Conservation (phyloP, 1,284 basidiomycete genomes). For the Schizophyllum commune region DNA sequence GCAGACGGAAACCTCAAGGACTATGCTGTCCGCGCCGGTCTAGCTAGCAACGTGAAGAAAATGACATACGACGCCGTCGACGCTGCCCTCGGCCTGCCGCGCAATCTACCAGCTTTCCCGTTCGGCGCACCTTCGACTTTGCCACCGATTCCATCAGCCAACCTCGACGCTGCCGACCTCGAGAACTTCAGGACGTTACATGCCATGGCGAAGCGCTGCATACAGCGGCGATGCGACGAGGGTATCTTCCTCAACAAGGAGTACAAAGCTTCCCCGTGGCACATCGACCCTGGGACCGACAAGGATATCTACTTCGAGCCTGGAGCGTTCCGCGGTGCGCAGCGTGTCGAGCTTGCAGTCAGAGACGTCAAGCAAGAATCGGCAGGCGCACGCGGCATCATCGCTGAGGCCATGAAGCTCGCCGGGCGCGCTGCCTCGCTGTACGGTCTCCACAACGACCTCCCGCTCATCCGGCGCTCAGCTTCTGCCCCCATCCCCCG, state of each 20-base stretch:
- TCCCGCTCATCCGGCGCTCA: constrained; percentile 65
- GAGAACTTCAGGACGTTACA: constrained; percentile 35
- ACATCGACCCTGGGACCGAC: constrained; percentile 18
- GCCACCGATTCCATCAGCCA: not conserved
- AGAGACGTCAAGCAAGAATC: constrained; percentile 18
- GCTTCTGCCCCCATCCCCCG: constrained; percentile 29
- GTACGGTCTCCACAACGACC: constrained; percentile 54
- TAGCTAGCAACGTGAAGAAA: constrained; percentile 63
- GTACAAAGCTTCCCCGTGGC: constrained; percentile 1
- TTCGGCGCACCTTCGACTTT: constrained; percentile 27
- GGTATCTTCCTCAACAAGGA: constrained; percentile 15
- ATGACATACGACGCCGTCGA: constrained; percentile 72
- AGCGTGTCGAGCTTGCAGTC: constrained; percentile 36
- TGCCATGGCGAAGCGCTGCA: constrained; percentile 21
- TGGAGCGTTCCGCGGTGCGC: constrained; percentile 44
- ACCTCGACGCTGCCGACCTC: constrained; percentile 11
- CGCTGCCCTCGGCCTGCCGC: constrained; percentile 33
- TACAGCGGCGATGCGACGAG: constrained; percentile 16
- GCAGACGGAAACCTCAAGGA: constrained; percentile 62
- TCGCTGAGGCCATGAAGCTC: constrained; percentile 82
- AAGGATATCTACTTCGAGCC: constrained; percentile 22
- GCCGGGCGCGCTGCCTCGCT: constrained; percentile 74
- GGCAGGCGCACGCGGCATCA: constrained; percentile 42
- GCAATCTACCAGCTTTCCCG: constrained; percentile 27
- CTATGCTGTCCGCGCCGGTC: constrained; percentile 60